These are phyloP conservation scores for Allium cepa DNA, from an alignment of 106 monocot species.

Conservation along the genomic window DNA sequence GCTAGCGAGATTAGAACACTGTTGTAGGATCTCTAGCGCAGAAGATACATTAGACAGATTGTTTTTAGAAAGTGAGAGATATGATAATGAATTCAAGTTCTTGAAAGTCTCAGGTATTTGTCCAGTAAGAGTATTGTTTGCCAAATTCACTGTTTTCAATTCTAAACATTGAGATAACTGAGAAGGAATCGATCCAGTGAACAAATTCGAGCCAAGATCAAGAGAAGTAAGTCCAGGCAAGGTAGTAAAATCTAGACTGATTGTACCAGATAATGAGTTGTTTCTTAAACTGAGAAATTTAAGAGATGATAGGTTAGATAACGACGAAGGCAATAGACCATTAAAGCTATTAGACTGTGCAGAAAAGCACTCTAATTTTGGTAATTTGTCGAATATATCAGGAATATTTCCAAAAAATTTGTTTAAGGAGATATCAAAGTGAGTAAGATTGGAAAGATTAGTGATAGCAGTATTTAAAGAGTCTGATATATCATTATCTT, in stretches of 20 bases:
- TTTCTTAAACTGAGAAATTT: slow-evolving; percentile 46
- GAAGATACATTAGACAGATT: slow-evolving; percentile 42
- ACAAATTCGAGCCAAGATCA: slow-evolving; percentile 61
- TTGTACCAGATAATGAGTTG: slow-evolving; percentile 49
- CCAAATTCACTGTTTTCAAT: slow-evolving; percentile 55
- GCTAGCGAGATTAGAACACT: slow-evolving; percentile 41
- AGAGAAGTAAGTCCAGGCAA: slow-evolving; percentile 34
- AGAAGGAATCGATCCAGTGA: slow-evolving; percentile 49
- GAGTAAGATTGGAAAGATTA: slow-evolving; percentile 57
- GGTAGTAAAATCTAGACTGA: slow-evolving; percentile 40
- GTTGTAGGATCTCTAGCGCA: slow-evolving; percentile 53
- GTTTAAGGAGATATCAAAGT: slow-evolving; percentile 65
- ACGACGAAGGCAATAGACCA: slow-evolving; percentile 53
- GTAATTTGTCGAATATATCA: slow-evolving; percentile 42
- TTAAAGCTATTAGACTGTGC: slow-evolving; percentile 33
- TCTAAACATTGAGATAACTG: slow-evolving; percentile 31
- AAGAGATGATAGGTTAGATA: slow-evolving; percentile 37
- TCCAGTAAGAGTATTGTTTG: slow-evolving; percentile 46
- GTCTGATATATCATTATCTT: slow-evolving; percentile 38
- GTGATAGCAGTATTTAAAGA: slow-evolving; percentile 25
- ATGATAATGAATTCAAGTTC: slow-evolving; percentile 33
- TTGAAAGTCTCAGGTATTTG: slow-evolving; percentile 65
- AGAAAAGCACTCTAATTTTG: slow-evolving; percentile 30
- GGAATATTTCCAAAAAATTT: slow-evolving; percentile 59
- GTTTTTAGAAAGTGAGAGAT: slow-evolving; percentile 57